These are phyloP conservation scores for Plasmodium chabaudi DNA, from an alignment of 169 alveolate species.

Conservation along the genomic window DNA sequence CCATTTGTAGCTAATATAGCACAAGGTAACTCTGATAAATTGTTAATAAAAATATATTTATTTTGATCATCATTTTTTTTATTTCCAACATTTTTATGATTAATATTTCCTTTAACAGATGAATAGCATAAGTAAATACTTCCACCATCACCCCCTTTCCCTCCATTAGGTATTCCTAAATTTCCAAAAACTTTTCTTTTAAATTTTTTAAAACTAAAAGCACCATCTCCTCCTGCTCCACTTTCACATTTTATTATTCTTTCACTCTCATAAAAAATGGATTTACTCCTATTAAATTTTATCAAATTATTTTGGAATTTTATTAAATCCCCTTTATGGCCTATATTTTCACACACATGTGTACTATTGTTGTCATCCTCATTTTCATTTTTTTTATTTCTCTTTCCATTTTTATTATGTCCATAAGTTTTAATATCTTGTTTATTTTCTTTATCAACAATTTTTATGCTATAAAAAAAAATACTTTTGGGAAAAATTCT, in stretches of 20 bases:
- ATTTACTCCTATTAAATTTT: conserved; percentile 1
- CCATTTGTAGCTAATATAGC: conserved; percentile 50
- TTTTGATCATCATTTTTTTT: conserved; percentile 23
- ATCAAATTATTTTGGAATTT: conserved; percentile 7
- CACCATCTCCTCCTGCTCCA: conserved; percentile 73
- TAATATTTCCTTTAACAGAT: neutral
- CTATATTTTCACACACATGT: neutral
- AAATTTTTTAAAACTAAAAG: conserved; percentile 46
- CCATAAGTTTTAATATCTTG: conserved; percentile 30
- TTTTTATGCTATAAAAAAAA: conserved; percentile 45
- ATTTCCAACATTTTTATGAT: neutral
- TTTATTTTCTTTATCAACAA: conserved; percentile 20
- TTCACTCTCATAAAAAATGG: conserved; percentile 75
- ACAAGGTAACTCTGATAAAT: conserved; percentile 41
- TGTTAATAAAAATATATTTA: conserved; percentile 38
- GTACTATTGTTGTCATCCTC: neutral
- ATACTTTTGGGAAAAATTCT: conserved; percentile 8
- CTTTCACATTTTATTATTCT: conserved; percentile 63
- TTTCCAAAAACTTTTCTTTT: conserved; percentile 59
- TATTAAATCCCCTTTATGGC: neutral
- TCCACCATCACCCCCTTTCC: conserved; percentile 74
- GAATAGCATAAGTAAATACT: conserved; percentile 50
- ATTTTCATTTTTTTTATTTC: conserved; percentile 7
- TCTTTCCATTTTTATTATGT: neutral
- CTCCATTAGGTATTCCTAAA: conserved; percentile 75